Evolutionary conservation across 352 stramenopile genomes (phyloP).

Genomic region (Blastocystis sp.): DNA sequence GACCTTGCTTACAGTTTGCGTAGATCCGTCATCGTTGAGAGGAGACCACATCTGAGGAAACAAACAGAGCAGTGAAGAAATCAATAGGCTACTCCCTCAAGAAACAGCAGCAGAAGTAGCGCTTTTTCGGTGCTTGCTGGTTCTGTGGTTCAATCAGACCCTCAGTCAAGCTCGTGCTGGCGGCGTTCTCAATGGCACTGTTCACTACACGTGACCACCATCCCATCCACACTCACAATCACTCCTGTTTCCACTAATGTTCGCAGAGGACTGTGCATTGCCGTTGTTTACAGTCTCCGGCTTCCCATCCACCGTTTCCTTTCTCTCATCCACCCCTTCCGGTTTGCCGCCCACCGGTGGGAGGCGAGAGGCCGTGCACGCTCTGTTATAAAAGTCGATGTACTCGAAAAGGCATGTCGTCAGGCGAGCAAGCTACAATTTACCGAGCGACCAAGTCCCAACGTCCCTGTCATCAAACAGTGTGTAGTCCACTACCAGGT

Average conservation of each 20-base stretch:
- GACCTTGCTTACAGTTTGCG: conserved; percentile 13
- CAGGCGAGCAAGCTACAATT: conserved; percentile 22
- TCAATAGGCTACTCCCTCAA: background rate
- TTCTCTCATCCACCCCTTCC: too few relatives aligned
- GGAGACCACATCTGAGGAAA: background rate
- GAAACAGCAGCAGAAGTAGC: conserved; percentile 26
- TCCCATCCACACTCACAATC: too few relatives aligned
- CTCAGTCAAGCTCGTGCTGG: background rate
- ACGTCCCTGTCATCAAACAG: conserved; percentile 63
- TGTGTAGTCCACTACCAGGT: conserved; percentile 14
- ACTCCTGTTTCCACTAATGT: too few relatives aligned
- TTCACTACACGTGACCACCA: too few relatives aligned
- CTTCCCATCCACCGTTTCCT: too few relatives aligned
- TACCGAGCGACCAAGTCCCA: background rate
- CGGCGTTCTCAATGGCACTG: too few relatives aligned
- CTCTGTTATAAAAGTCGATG: conserved; percentile 41
- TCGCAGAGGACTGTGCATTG: too few relatives aligned
- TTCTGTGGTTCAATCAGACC: background rate
- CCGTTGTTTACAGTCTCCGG: too few relatives aligned
- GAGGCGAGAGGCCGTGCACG: too few relatives aligned
- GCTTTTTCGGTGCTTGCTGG: background rate
- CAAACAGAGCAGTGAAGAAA: conserved; percentile 21
- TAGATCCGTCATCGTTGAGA: background rate
- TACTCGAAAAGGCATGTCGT: conserved; percentile 62
- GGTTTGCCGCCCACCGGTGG: too few relatives aligned